Percentiles rank a stretch among this genome's conserved stretches.
Evolutionary conservation across 208 protist species (phyloP).

Genomic region (Angomonas deanei): DNA sequence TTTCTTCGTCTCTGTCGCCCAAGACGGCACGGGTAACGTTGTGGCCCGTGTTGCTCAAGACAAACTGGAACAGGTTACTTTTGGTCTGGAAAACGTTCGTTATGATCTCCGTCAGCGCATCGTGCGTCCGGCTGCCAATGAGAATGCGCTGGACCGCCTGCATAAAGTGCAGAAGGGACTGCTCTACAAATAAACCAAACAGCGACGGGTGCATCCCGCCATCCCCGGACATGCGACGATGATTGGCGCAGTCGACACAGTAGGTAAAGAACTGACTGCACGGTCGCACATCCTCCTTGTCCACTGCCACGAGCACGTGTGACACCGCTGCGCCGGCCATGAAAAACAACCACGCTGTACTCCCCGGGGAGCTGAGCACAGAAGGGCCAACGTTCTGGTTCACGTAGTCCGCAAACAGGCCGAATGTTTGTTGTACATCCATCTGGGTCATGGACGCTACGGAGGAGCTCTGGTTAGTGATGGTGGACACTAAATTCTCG

Average conservation of each 20-base stretch:
- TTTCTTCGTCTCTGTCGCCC: slow-evolving; percentile 34
- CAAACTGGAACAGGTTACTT: slow-evolving; percentile 75
- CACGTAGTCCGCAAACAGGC: slow-evolving; percentile 43
- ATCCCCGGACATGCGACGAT: slow-evolving; percentile 18
- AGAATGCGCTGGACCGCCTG: slow-evolving; percentile 57
- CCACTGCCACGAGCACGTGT: slow-evolving; percentile 39
- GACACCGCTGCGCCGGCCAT: slow-evolving; percentile 48
- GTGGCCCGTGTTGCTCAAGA: slow-evolving; percentile 68
- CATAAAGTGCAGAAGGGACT: slow-evolving; percentile 63
- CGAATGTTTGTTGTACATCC: slow-evolving; percentile 34
- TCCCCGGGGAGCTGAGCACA: slow-evolving; percentile 46
- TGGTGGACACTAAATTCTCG: slow-evolving; percentile 41
- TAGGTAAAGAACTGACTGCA: slow-evolving; percentile 62
- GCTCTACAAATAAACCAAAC: slow-evolving; percentile 60
- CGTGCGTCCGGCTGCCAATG: slow-evolving; percentile 34
- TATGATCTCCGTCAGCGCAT: slow-evolving; percentile 41
- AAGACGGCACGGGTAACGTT: slow-evolving; percentile 61
- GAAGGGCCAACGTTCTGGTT: slow-evolving; percentile 36
- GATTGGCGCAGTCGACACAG: slow-evolving; percentile 58
- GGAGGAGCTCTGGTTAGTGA: slow-evolving; percentile 48
- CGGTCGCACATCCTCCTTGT: slow-evolving; percentile 29
- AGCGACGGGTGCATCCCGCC: background rate
- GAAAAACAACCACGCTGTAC: slow-evolving; percentile 80
- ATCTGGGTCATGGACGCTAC: slow-evolving; percentile 42
- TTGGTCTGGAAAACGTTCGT: slow-evolving; percentile 64